Evolutionary conservation across 2,329 filamentous ascomycete genomes (phyloP), one percentile per base, ranked within the genome.

Genomic region (Colletotrichum liaoningense): DNA sequence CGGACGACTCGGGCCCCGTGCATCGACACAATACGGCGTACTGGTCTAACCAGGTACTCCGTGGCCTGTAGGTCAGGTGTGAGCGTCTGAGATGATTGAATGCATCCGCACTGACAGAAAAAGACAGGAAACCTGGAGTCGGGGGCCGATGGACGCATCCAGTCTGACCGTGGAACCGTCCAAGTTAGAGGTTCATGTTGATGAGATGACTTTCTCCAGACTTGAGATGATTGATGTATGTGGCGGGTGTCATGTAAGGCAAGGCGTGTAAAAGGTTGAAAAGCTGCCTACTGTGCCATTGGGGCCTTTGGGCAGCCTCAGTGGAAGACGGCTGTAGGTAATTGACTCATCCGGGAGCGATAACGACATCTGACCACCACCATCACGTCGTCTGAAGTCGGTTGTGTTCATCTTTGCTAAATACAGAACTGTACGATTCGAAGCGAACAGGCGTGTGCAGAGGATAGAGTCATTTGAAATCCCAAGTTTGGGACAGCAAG

Each of bases 401-500:
- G n/a, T n/a, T 26, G 14, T 55, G 66, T 42, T 26, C 54, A 38
- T 57, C 70, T 16, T 70, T 73, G 67, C 69, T 72, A 59, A 69
- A 69, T 64, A 38, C 58, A 69, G 69, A 65, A 35, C 6, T 54
- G 46, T 55, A 28, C 60, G 70, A 70, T 73, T 70, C 67, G 64
- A 70, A 59, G 46, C 60, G 63, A 60, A 57, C 60, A 56, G 24
- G 70, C 35, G 22, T 28, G 33, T 66, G 56, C 28, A 12, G 56
- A 71, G 67, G 46, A 54, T 24, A 54, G 56, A 46, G 67, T 62
- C 46, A 65, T 73, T 66, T 73, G 67, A 62, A 66, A 73, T 59
- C 3, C 9, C 26, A 24, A 56, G 2, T 24, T 24, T 28, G 54
- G 54, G 54, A 28, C 11, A 28, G 54, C 16, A 24, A 28, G 19